Conservation (phyloP, 2,329 filamentous ascomycete species). For the Neurospora crassa region DNA sequence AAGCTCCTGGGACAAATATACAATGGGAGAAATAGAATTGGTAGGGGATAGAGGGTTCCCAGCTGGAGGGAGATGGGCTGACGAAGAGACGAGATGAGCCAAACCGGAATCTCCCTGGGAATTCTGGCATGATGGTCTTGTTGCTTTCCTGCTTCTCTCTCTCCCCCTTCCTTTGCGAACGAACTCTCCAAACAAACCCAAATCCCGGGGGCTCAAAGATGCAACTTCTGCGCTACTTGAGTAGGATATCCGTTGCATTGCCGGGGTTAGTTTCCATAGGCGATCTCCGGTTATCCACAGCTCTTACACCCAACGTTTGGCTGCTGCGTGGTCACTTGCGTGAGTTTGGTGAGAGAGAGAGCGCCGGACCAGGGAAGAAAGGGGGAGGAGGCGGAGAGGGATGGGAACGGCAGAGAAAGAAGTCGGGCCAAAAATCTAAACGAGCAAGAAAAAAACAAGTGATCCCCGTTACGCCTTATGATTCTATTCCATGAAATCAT, state of each 20-base stretch:
- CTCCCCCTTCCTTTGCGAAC: not conserved
- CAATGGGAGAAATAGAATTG: not conserved
- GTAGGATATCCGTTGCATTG: not conserved
- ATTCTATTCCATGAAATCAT: slow-evolving; percentile 1
- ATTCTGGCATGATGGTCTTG: not conserved
- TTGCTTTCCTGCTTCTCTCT: not conserved
- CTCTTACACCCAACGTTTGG: not conserved
- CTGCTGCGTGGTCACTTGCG: not conserved
- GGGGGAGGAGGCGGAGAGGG: not conserved
- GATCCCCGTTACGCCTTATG: slow-evolving; percentile 1
- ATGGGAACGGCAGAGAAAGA: not conserved
- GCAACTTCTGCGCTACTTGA: not conserved
- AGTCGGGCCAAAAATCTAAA: not conserved
- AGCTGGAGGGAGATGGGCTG: not conserved
- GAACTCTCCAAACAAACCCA: not conserved
- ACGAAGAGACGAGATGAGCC: not conserved
- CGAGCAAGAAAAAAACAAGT: not conserved
- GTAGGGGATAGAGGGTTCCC: not conserved
- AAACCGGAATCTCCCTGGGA: not conserved
- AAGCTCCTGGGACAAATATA: not conserved
- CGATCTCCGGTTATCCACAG: not conserved
- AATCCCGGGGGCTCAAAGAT: not conserved
- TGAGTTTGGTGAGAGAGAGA: not conserved
- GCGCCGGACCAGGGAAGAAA: not conserved
- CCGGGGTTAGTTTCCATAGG: not conserved